Conservation (phyloP, 2,329 filamentous ascomycete species). For the Fusarium nematophilum region DNA sequence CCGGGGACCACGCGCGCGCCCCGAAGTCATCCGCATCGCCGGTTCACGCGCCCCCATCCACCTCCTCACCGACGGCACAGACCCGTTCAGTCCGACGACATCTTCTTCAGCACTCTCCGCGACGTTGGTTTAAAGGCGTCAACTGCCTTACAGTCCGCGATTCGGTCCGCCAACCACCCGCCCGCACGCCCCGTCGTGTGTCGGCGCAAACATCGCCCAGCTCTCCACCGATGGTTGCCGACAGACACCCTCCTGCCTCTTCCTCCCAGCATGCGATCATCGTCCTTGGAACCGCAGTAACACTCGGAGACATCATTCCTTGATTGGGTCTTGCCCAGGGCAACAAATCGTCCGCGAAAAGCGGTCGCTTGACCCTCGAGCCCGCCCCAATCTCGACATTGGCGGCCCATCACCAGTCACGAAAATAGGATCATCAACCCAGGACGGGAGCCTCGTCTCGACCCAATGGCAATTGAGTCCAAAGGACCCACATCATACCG, state of each 20-base stretch:
- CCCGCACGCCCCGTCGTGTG: conserved; percentile 31
- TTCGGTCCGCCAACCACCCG: conserved; percentile 21
- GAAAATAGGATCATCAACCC: conserved; percentile 28
- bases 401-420: conserved; percentile 23
- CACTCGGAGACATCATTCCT: conserved; percentile 21
- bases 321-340: conserved; percentile 1
- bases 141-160: conserved; percentile 20
- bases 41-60: conserved; percentile 43
- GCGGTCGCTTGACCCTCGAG: conserved; percentile 2
- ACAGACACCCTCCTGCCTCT: conserved; percentile 29
- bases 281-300: conserved; percentile 27
- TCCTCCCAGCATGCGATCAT: conserved; percentile 36
- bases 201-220: conserved; percentile 36
- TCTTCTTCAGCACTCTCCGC: conserved; percentile 14
- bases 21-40: conserved; percentile 48
- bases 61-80: conserved; percentile 31
- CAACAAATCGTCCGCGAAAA: background rate
- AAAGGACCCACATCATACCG: conserved; percentile 18
- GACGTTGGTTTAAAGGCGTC: conserved; percentile 23
- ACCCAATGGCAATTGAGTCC: conserved; percentile 40
- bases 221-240: conserved; percentile 43
- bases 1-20: conserved; percentile 41
- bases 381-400: conserved; percentile 27
- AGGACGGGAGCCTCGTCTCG: conserved; percentile 28
- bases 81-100: conserved; percentile 21